Conservation (phyloP, 768 basidiomycete genomes). For the Calocera viscosa region DNA sequence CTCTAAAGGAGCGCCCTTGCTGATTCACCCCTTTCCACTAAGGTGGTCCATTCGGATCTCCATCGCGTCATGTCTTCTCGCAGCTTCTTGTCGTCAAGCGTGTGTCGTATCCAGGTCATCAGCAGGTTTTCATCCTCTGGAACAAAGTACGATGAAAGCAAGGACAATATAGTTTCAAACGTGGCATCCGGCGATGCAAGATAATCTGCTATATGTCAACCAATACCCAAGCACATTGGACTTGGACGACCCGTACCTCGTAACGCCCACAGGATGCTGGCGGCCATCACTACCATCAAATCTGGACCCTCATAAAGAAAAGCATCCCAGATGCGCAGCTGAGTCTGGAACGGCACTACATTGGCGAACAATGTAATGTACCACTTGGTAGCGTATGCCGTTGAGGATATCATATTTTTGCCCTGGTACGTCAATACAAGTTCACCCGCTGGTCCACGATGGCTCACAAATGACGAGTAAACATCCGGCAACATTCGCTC, state of each 20-base stretch:
- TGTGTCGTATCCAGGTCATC: conserved; percentile 63
- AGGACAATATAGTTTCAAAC: conserved; percentile 85
- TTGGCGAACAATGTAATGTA: conserved; percentile 97
- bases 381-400: conserved; percentile 97
- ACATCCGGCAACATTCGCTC: conserved; percentile 83
- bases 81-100: conserved; percentile 51
- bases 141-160: conserved; percentile 88
- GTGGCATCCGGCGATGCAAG: conserved; percentile 62
- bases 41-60: conserved; percentile 64
- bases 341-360: conserved; percentile 88
- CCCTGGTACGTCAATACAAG: conserved; percentile 28
- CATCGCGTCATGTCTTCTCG: conserved; percentile 57
- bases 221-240: background rate
- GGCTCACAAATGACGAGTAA: conserved; percentile 58
- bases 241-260: conserved; percentile 43
- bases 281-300: conserved; percentile 67
- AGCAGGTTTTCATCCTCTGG: conserved; percentile 79
- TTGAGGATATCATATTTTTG: conserved; percentile 81
- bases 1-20: conserved; percentile 24
- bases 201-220: conserved; percentile 44
- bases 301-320: conserved; percentile 86
- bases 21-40: conserved; percentile 28
- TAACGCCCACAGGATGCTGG: conserved; percentile 86
- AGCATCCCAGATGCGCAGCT: conserved; percentile 88
- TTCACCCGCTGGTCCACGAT: background rate